These are phyloP conservation scores for Glebionis coronaria DNA, from an alignment of 129 eudicot genomes.

Conservation along the genomic window DNA sequence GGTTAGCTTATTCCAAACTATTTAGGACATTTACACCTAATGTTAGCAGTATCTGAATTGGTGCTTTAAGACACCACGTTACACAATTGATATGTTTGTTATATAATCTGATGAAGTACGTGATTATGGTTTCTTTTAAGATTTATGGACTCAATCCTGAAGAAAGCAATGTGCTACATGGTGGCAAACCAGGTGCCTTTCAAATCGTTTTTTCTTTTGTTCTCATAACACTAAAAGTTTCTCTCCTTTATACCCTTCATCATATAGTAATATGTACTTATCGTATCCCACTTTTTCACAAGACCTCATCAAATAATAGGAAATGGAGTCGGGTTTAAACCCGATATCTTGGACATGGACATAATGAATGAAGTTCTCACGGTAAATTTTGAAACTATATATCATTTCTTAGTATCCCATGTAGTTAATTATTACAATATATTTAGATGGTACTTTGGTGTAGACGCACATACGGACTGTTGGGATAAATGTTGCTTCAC, in stretches of 20 bases:
- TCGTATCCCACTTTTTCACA: conserved; percentile 7
- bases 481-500: too few species aligned
- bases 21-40: too few species aligned
- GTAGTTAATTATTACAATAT: neutral
- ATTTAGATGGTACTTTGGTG: too few species aligned
- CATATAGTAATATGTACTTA: conserved; percentile 8
- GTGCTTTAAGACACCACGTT: too few species aligned
- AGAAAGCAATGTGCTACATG: conserved; percentile 86
- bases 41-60: too few species aligned
- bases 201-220: neutral
- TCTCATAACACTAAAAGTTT: neutral
- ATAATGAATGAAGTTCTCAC: conserved; percentile 92
- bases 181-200: conserved; percentile 86
- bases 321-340: conserved; percentile 95
- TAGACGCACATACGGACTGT: too few species aligned
- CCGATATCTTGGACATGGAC: conserved; percentile 94
- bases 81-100: too few species aligned
- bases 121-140: conserved; percentile 25
- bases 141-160: conserved; percentile 90
- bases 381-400: conserved; percentile 42
- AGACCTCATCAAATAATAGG: conserved; percentile 97
- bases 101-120: too few species aligned
- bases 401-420: neutral
- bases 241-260: neutral
- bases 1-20: conserved; percentile 34